Evolutionary conservation across 257 asterid genomes (phyloP), one percentile per base, ranked within the genome.

Genomic region (Craterostigma plantagineum): DNA sequence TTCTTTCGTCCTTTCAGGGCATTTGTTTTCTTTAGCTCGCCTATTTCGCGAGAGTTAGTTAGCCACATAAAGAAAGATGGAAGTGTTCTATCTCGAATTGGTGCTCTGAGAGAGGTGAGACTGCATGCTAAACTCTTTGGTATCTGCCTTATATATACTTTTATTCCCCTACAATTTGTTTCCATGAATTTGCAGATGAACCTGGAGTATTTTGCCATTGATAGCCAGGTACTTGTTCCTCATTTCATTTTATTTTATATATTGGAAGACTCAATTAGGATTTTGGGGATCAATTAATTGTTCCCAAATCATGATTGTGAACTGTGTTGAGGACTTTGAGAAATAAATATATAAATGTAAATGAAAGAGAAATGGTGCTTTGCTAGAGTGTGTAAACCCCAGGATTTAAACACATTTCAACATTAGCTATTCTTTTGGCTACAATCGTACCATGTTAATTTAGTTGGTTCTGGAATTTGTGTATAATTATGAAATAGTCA

Each of bases 81-180:
- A 54, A 75, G 78, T 70, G 99, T 83, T 56, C 53, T 79, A 63
- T 61, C 96, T 54, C 95, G 99, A 60, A 77, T 90, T 53, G 94
- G 99, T 63, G 94, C 95, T 60, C 68, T 90, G 55, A 79, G 94
- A 72, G 99, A 90, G 93, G 99, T 90, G 58, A 43, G 42, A 38
- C 6, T 40, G 50, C 48, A 15, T 16, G 33, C 52, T 45, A 42
- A 36, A 30, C 23, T 45, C 38, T 45, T 42, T 47, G 23, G 38
- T 12, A 38, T 48, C 11, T 56, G 34, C 33, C 39, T 52, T 46
- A 46, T 42, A 45, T n/a, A 38, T 47, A 38, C n/a, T 66, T 38
- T 50, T 15, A 46, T 49, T 61, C 46, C 45, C 48, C 52, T 43
- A 13, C 42, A 66, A 71, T 57, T 61, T 55, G 55, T 49, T 42